Evolutionary conservation across 148 eudicot genomes (phyloP), one percentile per base, ranked within the genome.

Genomic region (Selenicereus undatus): DNA sequence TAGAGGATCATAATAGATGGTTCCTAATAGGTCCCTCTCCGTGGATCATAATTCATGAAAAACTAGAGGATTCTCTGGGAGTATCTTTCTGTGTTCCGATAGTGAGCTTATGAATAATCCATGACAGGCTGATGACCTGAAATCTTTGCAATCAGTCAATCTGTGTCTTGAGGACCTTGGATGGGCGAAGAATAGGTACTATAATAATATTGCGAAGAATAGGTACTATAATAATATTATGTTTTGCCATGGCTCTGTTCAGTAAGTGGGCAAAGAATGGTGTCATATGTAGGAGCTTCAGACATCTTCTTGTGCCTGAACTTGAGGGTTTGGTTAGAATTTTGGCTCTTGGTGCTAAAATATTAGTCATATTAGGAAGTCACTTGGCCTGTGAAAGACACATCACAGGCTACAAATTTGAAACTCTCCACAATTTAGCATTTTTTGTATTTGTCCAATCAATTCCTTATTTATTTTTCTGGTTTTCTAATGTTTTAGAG

Each of bases 401-500:
- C 64, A 9, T 29, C 22, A 64, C 9, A 74, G 43, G 14, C 17
- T 32, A 22, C 26, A 56, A 13, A 8, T 11, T 48, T 71, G 52
- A 14, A 73, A 22, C 27, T 10, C 13, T 79, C 72, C 48, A 54
- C 22, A 60, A 22, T 48, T 45, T 36, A 12, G 71, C 29, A 69
- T 65, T 24, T 83, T 2, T 80, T 77, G 48, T 69, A 27, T 20
- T n/a, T 39, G n/a, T 48, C 42, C 45, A 30, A 24, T 74, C 26
- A 24, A 36, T 45, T 76, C 11, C 71, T 82, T 72, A 78, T 76
- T 48, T 48, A 48, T 48, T 45, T 6, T 73, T 75, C 35, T 77
- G 54, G 45, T 10, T 68, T 27, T 42, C 71, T 65, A 22, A 64
- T 84, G 73, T 58, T 80, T 27, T 78, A 96, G 99, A 92, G 93